A percentile compares a stretch with the other conserved stretches of the same genome.
phyloP scores from a whole-genome alignment of 2,329 filamentous ascomycete genomes.

The Fusarium paranaense region DNA sequence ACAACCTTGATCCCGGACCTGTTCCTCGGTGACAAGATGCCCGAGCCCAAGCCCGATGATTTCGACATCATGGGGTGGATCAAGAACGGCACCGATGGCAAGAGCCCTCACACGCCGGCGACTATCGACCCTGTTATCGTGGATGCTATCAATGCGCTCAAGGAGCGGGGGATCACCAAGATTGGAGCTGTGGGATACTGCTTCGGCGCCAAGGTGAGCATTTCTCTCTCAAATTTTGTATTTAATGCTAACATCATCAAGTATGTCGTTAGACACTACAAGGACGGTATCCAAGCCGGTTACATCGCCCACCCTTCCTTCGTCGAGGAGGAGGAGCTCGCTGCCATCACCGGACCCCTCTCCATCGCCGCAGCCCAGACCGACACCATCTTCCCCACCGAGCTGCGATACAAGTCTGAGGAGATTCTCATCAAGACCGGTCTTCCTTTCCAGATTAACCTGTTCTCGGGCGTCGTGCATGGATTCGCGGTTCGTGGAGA shows the following conservation, averaged over 20 bases:
- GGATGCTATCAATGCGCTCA: constrained; percentile 65
- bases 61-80: constrained; percentile 51
- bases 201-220: constrained; percentile 71
- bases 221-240: accelerated
- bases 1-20: constrained; percentile 53
- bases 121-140: constrained; percentile 50
- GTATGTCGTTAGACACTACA: constrained; percentile 77
- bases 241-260: constrained; percentile 42
- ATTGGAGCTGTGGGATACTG: constrained; percentile 73
- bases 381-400: constrained; percentile 68
- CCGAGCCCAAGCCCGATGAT: constrained; percentile 39
- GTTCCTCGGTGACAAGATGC: constrained; percentile 52
- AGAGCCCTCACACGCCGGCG: constrained; percentile 57
- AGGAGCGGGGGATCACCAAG: constrained; percentile 60
- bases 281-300: constrained; percentile 65
- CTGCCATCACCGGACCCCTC: constrained; percentile 66
- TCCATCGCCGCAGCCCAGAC: constrained; percentile 73
- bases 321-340: constrained; percentile 69
- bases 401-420: constrained; percentile 68
- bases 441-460: constrained; percentile 73
- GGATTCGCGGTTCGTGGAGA: constrained; percentile 81
- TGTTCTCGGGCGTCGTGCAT: constrained; percentile 77
- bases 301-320: constrained; percentile 75
- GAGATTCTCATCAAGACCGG: constrained; percentile 65
- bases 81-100: constrained; percentile 56